These are phyloP conservation scores for Graphilbum fragrans DNA, from an alignment of 2,329 filamentous ascomycete genomes.

Conservation along the genomic window DNA sequence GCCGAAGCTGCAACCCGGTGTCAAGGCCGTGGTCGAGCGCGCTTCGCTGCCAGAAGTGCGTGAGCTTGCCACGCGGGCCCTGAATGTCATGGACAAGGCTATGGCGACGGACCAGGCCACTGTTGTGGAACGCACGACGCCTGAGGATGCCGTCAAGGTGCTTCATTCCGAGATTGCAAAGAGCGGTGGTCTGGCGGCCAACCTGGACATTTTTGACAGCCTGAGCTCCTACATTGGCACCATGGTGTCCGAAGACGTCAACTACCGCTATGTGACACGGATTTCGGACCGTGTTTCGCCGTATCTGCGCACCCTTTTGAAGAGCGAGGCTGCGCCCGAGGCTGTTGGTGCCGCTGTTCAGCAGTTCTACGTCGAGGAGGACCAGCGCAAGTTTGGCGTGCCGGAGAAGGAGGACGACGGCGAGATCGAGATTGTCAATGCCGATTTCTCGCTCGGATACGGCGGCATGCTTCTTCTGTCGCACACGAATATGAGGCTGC, in stretches of 20 bases:
- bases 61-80: conserved; percentile 71
- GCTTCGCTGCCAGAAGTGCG: conserved; percentile 92
- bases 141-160: conserved; percentile 62
- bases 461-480: conserved; percentile 94
- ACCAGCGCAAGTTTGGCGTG: conserved; percentile 74
- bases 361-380: conserved; percentile 67
- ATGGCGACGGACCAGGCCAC: conserved; percentile 61
- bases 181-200: conserved; percentile 37
- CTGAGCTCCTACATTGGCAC: conserved; percentile 64
- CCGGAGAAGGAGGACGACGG: conserved; percentile 82
- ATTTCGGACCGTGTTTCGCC: conserved; percentile 57
- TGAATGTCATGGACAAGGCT: conserved; percentile 83
- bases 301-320: conserved; percentile 63
- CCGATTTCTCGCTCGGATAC: conserved; percentile 93
- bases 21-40: conserved; percentile 75
- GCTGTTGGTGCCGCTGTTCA: conserved; percentile 64
- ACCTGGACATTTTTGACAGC: conserved; percentile 44
- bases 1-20: conserved; percentile 86
- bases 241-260: conserved; percentile 81
- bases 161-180: conserved; percentile 68
- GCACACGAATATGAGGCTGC: conserved; percentile 84
- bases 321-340: conserved; percentile 39
- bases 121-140: conserved; percentile 52
- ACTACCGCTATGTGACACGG: conserved; percentile 65
- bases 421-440: conserved; percentile 93